Base-by-base conservation (phyloP, 2,329 filamentous ascomycete genomes). In the Ophiocordyceps sinensis region DNA sequence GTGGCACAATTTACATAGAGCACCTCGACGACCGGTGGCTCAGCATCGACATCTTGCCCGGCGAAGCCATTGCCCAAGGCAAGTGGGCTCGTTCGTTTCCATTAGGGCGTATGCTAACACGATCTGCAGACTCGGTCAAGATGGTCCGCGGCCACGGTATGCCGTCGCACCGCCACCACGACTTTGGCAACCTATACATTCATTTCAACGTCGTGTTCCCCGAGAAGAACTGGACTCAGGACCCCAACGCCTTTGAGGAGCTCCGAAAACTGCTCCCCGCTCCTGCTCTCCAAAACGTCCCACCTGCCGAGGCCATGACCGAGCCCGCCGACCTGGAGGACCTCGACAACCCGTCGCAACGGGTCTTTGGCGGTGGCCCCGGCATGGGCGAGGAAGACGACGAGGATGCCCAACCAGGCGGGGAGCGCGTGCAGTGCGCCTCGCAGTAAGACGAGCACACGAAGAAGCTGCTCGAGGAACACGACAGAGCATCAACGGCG, bases 141-240 rank as follows among this genome's bases (percentile, higher is more conserved):
- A 83, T 94, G 64, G 81, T 98, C 55, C 85, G 85, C 50, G 88
- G 87, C 49, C 91, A 98, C 66, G 91, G 91, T 61, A 98, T 98
- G 91, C 91, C 91, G 35, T 93, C 91, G 4, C 83, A 78, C 64
- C 79, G 91, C 53, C 91, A 96, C 64, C 91, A 98, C 71, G 85
- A 96, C 64, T 79, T 76, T 58, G 91, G 91, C 56, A 95, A 98
- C 67, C 72, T 98, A 53, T 98, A 91, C 70, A 87, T 98, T 57
- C 86, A 94, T 60, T 98, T 98, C 68, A 81, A 85, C 56, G 87
- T 98, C 66, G 94, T 94, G 67, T 96, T 98, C 75, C 91, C 91
- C 38, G 81, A 85, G 56, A 82, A 79, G 67, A 70, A 76, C 57
- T 82, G 77, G 73, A 75, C 75, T 31, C 59, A 75, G 31, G 70